Percentiles rank a stretch among this genome's conserved stretches.
Evolutionary conservation across 345 rosid species (phyloP).

Genomic region (Syzygium aqueum): DNA sequence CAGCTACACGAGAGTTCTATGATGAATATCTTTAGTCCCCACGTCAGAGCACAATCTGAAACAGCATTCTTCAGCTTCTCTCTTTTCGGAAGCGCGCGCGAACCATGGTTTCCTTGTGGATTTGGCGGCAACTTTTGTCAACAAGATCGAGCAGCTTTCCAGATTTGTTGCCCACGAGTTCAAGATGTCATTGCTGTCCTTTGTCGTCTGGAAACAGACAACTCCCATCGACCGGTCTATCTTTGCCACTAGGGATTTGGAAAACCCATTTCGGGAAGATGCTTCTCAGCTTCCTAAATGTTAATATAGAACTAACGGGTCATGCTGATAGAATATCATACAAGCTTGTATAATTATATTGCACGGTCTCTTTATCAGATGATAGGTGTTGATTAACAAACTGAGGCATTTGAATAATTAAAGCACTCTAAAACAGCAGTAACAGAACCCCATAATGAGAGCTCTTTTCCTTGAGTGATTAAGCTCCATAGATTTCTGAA

Average conservation of each 20-base stretch:
- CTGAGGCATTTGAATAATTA: too few species aligned
- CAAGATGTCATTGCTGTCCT: constrained; percentile 88
- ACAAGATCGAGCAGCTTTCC: constrained; percentile 94
- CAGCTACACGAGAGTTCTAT: too few species aligned
- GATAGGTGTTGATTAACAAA: not conserved
- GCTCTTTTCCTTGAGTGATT: too few species aligned
- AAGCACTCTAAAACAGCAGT: too few species aligned
- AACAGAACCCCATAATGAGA: too few species aligned
- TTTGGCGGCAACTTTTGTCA: constrained; percentile 85
- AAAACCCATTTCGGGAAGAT: constrained; percentile 88
- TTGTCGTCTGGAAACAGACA: constrained; percentile 54
- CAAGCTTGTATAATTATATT: not conserved
- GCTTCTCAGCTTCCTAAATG: constrained; percentile 81
- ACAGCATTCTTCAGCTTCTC: too few species aligned
- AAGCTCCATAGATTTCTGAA: too few species aligned
- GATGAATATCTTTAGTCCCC: too few species aligned
- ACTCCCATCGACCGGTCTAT: constrained; percentile 70
- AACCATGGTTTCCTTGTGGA: constrained; percentile 68
- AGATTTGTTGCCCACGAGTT: constrained; percentile 78
- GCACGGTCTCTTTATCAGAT: not conserved
- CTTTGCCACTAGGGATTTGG: constrained; percentile 78
- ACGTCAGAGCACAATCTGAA: too few species aligned
- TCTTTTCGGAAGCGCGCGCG: too few species aligned
- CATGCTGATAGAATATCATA: not conserved
- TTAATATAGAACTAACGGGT: not conserved